These are phyloP conservation scores for Pseudohalonectria lignicola DNA, from an alignment of 2,329 filamentous ascomycete species.

Conservation along the genomic window DNA sequence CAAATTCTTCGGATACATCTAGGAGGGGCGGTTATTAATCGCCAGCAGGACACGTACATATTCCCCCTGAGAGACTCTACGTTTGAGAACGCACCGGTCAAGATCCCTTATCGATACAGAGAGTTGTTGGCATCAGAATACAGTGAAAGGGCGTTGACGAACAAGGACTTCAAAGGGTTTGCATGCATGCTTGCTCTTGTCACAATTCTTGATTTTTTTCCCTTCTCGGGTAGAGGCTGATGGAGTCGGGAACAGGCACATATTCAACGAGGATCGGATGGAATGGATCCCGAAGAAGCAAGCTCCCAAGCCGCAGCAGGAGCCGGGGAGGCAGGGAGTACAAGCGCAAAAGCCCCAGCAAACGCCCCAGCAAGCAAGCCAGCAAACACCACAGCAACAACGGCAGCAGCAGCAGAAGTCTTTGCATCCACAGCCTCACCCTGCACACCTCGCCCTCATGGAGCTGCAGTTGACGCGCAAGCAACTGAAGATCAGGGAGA, in stretches of 20 bases:
- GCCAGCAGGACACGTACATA: constrained; percentile 40
- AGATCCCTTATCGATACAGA: constrained; percentile 53
- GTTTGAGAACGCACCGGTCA: constrained; percentile 56
- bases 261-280: constrained; percentile 8
- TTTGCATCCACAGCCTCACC: not conserved
- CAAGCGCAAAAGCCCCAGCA: no score
- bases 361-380: not conserved
- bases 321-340: no score
- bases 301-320: not conserved
- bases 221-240: not conserved
- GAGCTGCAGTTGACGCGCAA: not conserved
- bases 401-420: not conserved
- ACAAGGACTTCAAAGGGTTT: constrained; percentile 41
- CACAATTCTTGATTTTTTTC: not conserved
- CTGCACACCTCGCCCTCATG: not conserved
- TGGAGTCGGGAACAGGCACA: constrained; percentile 5
- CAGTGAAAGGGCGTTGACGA: constrained; percentile 34
- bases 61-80: constrained; percentile 58
- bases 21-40: not conserved
- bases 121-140: constrained; percentile 50
- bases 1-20: not conserved
- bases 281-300: constrained; percentile 9
- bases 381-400: not conserved
- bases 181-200: constrained; percentile 18
- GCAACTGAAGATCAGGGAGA: not conserved